Conservation (phyloP, 1,284 basidiomycete genomes). For the Butyriboletus appendiculatus region DNA sequence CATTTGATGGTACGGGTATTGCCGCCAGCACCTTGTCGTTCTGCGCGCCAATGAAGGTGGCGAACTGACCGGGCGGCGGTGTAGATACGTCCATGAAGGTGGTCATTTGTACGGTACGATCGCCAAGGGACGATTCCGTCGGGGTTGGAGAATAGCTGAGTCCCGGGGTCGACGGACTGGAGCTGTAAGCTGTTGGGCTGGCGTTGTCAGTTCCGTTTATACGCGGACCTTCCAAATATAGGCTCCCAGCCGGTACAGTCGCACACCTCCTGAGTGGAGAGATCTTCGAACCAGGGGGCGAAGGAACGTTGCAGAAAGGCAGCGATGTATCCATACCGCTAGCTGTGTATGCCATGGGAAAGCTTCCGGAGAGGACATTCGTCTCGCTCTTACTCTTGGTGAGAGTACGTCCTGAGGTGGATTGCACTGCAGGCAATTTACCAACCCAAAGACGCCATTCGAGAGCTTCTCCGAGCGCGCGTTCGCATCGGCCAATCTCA, state of each 20-base stretch:
- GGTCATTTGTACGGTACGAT: constrained; percentile 55
- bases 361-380: constrained; percentile 18
- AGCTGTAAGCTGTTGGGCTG: constrained; percentile 22
- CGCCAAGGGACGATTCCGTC: constrained; percentile 53
- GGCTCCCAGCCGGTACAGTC: constrained; percentile 22
- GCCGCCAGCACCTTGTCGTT: constrained; percentile 32
- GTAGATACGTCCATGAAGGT: constrained; percentile 46
- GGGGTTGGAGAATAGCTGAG: constrained; percentile 58
- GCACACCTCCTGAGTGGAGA: constrained; percentile 25
- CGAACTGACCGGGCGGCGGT: constrained; percentile 32
- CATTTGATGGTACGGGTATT: constrained; percentile 15
- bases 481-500: constrained; percentile 80
- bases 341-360: neutral
- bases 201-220: constrained; percentile 6
- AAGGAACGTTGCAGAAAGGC: neutral
- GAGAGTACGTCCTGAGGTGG: constrained; percentile 28
- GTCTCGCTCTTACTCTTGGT: constrained; percentile 31
- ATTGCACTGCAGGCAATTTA: constrained; percentile 46
- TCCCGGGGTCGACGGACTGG: constrained; percentile 49
- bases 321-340: constrained; percentile 6
- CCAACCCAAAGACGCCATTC: constrained; percentile 87
- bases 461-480: constrained; percentile 75
- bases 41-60: constrained; percentile 29
- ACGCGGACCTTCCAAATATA: constrained; percentile 16
- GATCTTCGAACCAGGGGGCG: constrained; percentile 12